Evolutionary conservation across 345 rosid genomes (phyloP), one percentile per base, ranked within the genome.

Genomic region (Gossypium anomalum): DNA sequence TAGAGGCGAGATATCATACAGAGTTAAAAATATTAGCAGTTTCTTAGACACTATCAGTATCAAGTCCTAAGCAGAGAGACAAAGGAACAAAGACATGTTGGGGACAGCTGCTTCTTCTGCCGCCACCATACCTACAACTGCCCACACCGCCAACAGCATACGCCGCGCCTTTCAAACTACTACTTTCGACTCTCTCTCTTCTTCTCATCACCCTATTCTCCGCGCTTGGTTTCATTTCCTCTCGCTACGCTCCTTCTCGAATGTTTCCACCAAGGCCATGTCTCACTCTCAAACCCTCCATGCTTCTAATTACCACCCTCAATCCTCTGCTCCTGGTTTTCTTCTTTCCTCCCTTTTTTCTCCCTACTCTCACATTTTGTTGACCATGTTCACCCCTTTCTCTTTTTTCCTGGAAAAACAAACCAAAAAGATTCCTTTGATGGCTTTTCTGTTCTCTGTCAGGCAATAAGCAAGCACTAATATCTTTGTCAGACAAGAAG

Each of bases 401-500:
- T 25, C 2, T 34, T 60, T 41, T 7, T 64, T 4, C 7, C 8
- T 11, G 19, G 48, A 65, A 44, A 19, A 43, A 5, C 2, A 20
- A 7, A 55, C 8, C 4, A 43, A 43, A 13, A 1, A 7, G 58
- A 13, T 25, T 9, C 3, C 15, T 47, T 45, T 67, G 6, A 22
- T 44, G 61, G 12, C 65, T 72, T 63, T 51, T 53, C 23, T 29
- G 59, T 20, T 69, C 17, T 38, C 71, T 75, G 78, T 75, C 79
- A 94, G 97, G 83, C 3, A 80, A 81, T 47, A 92, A 92, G 89
- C 97, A 85, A 79, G 97, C 88, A 19, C 80, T 92, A 77, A 88
- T 94, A 81, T 94, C 98, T 75, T 84, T 92, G 75, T 94, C 97
- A 9, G 93, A 94, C 77, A 94, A 90, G 79, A 92, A 75, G 53